phyloP scores from a whole-genome alignment of 768 basidiomycete species.

The Sarcodon sp. region DNA sequence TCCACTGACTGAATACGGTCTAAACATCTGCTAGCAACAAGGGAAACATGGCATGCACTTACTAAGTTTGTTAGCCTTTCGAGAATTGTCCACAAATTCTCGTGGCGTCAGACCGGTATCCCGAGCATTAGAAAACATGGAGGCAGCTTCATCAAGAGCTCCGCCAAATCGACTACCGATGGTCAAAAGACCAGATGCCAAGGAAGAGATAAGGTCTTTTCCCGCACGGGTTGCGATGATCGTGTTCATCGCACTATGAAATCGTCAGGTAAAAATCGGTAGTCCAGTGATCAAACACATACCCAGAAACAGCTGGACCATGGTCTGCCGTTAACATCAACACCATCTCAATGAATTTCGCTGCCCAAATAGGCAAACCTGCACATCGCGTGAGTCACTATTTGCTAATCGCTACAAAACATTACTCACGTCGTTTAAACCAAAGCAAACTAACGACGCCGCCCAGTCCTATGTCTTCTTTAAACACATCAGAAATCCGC shows the following conservation, averaged over 20 bases:
- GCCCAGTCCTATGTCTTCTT: conserved; percentile 91
- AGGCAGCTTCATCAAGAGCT: conserved; percentile 93
- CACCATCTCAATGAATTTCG: conserved; percentile 99
- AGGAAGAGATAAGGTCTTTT: conserved; percentile 94
- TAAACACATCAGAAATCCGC: conserved; percentile 98
- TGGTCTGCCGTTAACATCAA: conserved; percentile 99
- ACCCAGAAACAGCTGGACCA: conserved; percentile 90
- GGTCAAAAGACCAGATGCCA: conserved; percentile 91
- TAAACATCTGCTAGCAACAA: conserved; percentile 2
- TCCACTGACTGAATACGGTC: conserved; percentile 56
- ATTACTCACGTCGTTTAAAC: conserved; percentile 72
- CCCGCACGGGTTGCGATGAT: conserved; percentile 99
- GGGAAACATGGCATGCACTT: conserved; percentile 16
- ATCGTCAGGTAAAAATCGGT: conserved; percentile 1
- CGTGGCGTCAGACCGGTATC: conserved; percentile 92
- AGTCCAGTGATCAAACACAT: conserved; percentile 2
- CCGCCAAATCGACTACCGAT: conserved; percentile 98
- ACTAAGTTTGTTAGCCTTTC: conserved; percentile 93
- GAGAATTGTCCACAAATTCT: conserved; percentile 90
- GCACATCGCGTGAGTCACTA: not conserved
- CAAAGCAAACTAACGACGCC: conserved; percentile 93
- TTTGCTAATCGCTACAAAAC: not conserved
- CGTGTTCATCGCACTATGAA: conserved; percentile 85
- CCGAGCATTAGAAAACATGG: conserved; percentile 88
- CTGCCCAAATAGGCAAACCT: conserved; percentile 73